phyloP scores from a whole-genome alignment of 768 basidiomycete species.

The Psilocybe azurescens region DNA sequence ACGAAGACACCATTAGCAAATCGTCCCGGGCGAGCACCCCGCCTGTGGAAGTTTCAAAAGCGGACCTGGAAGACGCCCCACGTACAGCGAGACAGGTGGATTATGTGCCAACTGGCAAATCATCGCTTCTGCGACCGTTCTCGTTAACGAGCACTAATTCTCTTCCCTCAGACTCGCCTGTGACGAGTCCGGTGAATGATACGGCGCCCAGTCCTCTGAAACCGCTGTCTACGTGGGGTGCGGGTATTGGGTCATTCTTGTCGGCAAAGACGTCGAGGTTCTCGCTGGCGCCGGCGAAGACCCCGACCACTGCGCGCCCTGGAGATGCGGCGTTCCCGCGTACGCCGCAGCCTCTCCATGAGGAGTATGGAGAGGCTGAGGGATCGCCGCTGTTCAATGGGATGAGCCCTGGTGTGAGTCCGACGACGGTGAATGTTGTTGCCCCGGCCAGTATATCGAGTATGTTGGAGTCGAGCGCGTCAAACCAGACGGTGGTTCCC shows the following conservation, averaged over 20 bases:
- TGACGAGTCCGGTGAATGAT: slow-evolving; percentile 20
- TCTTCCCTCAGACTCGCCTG: slow-evolving; percentile 24
- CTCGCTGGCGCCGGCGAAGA: slow-evolving; percentile 25
- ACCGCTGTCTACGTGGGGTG: slow-evolving; percentile 36
- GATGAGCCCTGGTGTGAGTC: slow-evolving; percentile 28
- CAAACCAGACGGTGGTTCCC: slow-evolving; percentile 11
- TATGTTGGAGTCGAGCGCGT: slow-evolving; percentile 21
- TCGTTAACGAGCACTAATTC: slow-evolving; percentile 33
- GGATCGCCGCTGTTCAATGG: slow-evolving; percentile 34
- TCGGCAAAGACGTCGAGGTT: slow-evolving; percentile 33
- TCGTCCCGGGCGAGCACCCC: slow-evolving; percentile 41
- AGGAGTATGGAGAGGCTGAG: slow-evolving; percentile 27
- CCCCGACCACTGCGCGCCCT: slow-evolving; percentile 24
- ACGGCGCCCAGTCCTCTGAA: slow-evolving; percentile 22
- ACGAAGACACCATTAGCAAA: slow-evolving; percentile 28
- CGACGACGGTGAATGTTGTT: slow-evolving; percentile 10
- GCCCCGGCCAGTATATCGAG: slow-evolving; percentile 22
- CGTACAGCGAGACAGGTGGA: slow-evolving; percentile 26
- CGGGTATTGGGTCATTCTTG: slow-evolving; percentile 39
- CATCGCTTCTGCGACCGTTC: slow-evolving; percentile 27
- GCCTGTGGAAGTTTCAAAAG: slow-evolving; percentile 43
- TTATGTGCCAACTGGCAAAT: slow-evolving; percentile 13
- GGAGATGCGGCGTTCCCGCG: slow-evolving; percentile 13
- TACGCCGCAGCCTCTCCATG: slow-evolving; percentile 9
- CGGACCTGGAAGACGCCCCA: slow-evolving; percentile 37